Evolutionary conservation across 306 rosid species (phyloP).

Genomic region (Vigna unguiculata): DNA sequence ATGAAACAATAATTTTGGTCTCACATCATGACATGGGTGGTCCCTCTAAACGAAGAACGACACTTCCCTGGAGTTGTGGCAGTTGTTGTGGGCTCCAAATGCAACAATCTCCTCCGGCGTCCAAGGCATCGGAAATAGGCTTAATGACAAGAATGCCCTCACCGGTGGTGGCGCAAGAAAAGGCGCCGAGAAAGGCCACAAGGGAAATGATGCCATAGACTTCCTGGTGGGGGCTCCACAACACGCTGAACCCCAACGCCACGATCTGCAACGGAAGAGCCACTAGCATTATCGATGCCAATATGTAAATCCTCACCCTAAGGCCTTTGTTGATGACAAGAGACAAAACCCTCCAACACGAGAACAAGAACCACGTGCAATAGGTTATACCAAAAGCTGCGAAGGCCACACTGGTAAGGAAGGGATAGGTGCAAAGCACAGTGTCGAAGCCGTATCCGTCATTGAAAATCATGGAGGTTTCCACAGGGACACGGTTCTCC

Average conservation of each 20-base stretch:
- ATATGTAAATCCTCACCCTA: conserved; percentile 54
- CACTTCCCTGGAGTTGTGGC: neutral
- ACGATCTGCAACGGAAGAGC: conserved; percentile 63
- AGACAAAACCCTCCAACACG: conserved; percentile 67
- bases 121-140: conserved; percentile 74
- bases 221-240: conserved; percentile 56
- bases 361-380: conserved; percentile 57
- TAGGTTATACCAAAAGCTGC: conserved; percentile 55
- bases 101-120: conserved; percentile 53
- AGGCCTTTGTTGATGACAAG: conserved; percentile 78
- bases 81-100: neutral
- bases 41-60: conserved; percentile 7
- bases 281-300: conserved; percentile 49
- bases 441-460: neutral
- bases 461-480: conserved; percentile 17
- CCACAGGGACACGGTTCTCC: conserved; percentile 30
- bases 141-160: conserved; percentile 88
- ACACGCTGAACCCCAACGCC: conserved; percentile 45
- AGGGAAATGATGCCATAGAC: conserved; percentile 48
- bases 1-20: neutral
- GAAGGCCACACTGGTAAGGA: conserved; percentile 55
- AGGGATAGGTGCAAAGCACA: conserved; percentile 66
- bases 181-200: conserved; percentile 57
- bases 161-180: conserved; percentile 61
- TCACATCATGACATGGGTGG: neutral